A percentile compares a stretch with the other conserved stretches of the same genome.
These are phyloP conservation scores for Diaporthe vaccinii DNA, from an alignment of 2,329 filamentous ascomycete species.

Conservation along the genomic window DNA sequence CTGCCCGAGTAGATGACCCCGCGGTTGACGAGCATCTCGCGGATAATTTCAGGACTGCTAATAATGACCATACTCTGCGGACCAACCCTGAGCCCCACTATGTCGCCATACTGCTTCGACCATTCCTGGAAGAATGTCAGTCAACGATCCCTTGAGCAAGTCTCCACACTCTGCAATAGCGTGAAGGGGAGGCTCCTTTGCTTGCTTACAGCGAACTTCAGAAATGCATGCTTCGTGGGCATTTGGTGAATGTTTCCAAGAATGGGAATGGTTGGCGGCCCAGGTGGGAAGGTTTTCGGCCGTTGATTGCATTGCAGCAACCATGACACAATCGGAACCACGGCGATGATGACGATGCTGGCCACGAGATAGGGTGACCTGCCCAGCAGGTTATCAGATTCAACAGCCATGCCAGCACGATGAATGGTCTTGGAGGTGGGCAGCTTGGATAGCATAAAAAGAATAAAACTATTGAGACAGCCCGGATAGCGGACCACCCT, in stretches of 20 bases:
- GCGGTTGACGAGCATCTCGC: slow-evolving; percentile 25
- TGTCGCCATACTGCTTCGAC: slow-evolving; percentile 27
- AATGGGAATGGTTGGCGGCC: slow-evolving; percentile 11
- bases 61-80: background rate
- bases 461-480: background rate
- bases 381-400: background rate
- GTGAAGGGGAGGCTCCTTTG: too few species aligned
- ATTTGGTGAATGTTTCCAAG: slow-evolving; percentile 30
- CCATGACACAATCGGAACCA: slow-evolving; percentile 12
- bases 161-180: too few species aligned
- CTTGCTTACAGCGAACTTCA: slow-evolving; percentile 21
- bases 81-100: slow-evolving; percentile 8
- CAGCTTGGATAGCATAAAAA: background rate
- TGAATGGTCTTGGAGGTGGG: background rate
- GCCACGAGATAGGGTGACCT: background rate
- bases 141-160: background rate
- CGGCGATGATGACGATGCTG: slow-evolving; percentile 9
- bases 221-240: background rate
- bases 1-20: slow-evolving; percentile 23
- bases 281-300: slow-evolving; percentile 24
- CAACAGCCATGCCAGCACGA: background rate
- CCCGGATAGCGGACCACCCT: background rate
- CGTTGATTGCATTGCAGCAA: slow-evolving; percentile 7
- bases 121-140: slow-evolving; percentile 12
- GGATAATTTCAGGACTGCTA: slow-evolving; percentile 24